Conservation (phyloP, 2,329 filamentous ascomycete genomes). For the Nigrospora osmanthi region DNA sequence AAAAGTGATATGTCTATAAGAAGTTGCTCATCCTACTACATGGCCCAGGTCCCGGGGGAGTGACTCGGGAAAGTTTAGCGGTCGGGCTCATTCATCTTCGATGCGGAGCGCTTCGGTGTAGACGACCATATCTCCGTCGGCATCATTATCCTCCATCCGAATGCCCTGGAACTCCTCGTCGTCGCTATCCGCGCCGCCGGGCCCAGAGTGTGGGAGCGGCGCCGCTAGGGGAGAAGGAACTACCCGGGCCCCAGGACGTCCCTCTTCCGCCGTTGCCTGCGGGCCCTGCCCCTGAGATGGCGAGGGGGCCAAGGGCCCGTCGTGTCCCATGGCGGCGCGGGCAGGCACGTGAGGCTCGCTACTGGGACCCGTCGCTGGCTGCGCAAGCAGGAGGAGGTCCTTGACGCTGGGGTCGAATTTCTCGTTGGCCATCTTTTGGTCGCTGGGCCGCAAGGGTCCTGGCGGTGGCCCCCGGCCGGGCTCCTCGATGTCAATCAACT, state of each 20-base stretch:
- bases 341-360: background rate
- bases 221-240: too few species aligned
- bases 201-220: too few species aligned
- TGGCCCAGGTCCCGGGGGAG: too few species aligned
- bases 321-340: too few species aligned
- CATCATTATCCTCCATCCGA: slow-evolving; percentile 28
- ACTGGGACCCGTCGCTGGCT: slow-evolving; percentile 10
- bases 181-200: slow-evolving; percentile 10
- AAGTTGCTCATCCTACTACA: too few species aligned
- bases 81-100: background rate
- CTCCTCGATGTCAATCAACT: slow-evolving; percentile 36
- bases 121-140: slow-evolving; percentile 18
- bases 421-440: slow-evolving; percentile 13
- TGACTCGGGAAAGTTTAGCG: too few species aligned
- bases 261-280: too few species aligned
- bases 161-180: slow-evolving; percentile 28
- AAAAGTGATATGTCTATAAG: too few species aligned
- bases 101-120: background rate
- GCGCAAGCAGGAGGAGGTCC: slow-evolving; percentile 3
- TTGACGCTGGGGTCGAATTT: slow-evolving; percentile 18
- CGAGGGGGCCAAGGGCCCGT: too few species aligned
- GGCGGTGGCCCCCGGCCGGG: background rate
- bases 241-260: too few species aligned
- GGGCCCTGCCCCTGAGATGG: too few species aligned
- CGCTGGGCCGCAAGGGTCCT: slow-evolving; percentile 9